A percentile compares a stretch with the other conserved stretches of the same genome.
Evolutionary conservation across 2,329 filamentous ascomycete species (phyloP).

Genomic region (Pseudogymnoascus sp.): DNA sequence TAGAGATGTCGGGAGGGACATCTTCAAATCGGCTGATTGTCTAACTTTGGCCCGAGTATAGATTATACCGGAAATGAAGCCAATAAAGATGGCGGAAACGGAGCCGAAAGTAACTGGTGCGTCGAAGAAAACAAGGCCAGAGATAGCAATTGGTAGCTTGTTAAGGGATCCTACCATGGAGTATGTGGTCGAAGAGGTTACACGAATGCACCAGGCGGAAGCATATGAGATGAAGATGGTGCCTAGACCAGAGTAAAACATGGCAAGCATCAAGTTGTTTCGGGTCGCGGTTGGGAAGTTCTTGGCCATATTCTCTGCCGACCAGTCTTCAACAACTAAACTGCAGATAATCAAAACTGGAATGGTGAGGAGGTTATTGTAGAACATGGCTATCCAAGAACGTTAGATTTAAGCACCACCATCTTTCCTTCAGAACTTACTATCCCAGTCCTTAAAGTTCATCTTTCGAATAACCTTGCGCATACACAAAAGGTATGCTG

Average conservation of each 20-base stretch:
- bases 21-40: conserved; percentile 60
- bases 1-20: conserved; percentile 57
- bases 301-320: conserved; percentile 63
- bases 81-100: conserved; percentile 76
- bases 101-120: conserved; percentile 82
- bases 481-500: conserved; percentile 78
- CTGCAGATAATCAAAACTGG: conserved; percentile 75
- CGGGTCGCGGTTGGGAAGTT: conserved; percentile 76
- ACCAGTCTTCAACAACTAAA: conserved; percentile 81
- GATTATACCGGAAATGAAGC: conserved; percentile 80
- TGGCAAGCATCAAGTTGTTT: conserved; percentile 69
- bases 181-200: conserved; percentile 90
- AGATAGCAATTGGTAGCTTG: conserved; percentile 86
- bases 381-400: conserved; percentile 72
- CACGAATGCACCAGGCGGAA: conserved; percentile 91
- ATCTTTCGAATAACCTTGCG: conserved; percentile 95
- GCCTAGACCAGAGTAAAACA: conserved; percentile 82
- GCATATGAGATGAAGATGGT: conserved; percentile 97
- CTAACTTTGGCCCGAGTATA: conserved; percentile 79
- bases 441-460: conserved; percentile 98
- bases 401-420: neutral
- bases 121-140: conserved; percentile 84
- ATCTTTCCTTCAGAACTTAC: conserved; percentile 47
- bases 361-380: conserved; percentile 93
- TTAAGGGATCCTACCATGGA: conserved; percentile 96